Conservation (phyloP, 1,284 basidiomycete species). For the Cystobasidium sp. region DNA sequence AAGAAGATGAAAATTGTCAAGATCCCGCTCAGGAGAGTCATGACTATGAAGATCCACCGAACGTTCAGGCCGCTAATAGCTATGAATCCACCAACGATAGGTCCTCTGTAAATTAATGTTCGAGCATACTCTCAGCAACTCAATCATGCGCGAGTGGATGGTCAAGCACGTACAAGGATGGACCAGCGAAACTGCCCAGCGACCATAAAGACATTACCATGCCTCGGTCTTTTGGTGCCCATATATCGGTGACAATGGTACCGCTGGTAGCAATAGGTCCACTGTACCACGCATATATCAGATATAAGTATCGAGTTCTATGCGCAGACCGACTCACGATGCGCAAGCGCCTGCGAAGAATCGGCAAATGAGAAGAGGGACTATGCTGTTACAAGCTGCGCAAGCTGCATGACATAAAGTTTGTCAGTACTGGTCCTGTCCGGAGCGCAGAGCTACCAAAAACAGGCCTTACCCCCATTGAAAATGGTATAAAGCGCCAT, state of each 20-base stretch:
- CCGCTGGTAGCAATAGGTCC: conserved; percentile 53
- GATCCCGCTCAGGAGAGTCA: conserved; percentile 48
- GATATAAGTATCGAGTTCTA: neutral
- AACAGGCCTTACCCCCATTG: conserved; percentile 47
- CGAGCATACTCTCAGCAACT: neutral
- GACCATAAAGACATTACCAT: conserved; percentile 55
- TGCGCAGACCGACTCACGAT: conserved; percentile 46
- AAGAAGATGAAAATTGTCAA: conserved; percentile 36
- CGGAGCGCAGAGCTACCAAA: no score
- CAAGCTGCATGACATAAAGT: conserved; percentile 20
- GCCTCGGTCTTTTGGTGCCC: conserved; percentile 53
- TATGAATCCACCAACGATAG: conserved; percentile 55
- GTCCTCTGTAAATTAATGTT: conserved; percentile 46
- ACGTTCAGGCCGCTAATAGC: conserved; percentile 41
- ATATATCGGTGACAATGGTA: conserved; percentile 55
- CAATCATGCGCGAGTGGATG: no score
- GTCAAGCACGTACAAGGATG: conserved; percentile 44
- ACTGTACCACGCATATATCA: neutral
- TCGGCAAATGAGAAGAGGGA: conserved; percentile 54
- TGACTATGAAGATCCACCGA: conserved; percentile 48
- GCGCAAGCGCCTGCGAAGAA: conserved; percentile 56
- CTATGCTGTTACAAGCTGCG: conserved; percentile 51
- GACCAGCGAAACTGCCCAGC: conserved; percentile 55
- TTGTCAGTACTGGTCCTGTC: neutral
- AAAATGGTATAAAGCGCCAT: conserved; percentile 54